These are phyloP conservation scores for Monilinia laxa DNA, from an alignment of 2,329 filamentous ascomycete genomes.

Conservation along the genomic window DNA sequence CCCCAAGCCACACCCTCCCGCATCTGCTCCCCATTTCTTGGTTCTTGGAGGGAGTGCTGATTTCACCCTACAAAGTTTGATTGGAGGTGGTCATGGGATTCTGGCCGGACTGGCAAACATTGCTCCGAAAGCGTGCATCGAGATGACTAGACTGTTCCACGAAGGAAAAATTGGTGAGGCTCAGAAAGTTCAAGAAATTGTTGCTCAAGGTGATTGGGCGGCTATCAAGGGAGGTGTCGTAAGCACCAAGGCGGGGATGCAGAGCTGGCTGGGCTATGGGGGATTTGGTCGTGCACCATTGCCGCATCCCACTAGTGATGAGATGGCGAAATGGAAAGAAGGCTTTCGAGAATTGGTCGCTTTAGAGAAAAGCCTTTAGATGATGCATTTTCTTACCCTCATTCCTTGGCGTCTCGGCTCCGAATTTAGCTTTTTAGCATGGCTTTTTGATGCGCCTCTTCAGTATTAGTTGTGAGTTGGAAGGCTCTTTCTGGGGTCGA, in stretches of 20 bases:
- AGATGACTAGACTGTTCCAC: slow-evolving; percentile 59
- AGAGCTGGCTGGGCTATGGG: slow-evolving; percentile 65
- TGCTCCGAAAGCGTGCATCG: slow-evolving; percentile 62
- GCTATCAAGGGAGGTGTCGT: slow-evolving; percentile 68
- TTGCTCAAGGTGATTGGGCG: slow-evolving; percentile 67
- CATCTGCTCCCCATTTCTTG: slow-evolving; percentile 53
- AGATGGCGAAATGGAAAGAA: slow-evolving; percentile 54
- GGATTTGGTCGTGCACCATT: slow-evolving; percentile 50
- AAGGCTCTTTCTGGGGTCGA: background rate
- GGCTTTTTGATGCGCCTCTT: background rate
- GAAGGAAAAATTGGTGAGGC: slow-evolving; percentile 61
- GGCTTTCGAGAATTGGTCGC: slow-evolving; percentile 53
- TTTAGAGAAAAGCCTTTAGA: slow-evolving; percentile 43
- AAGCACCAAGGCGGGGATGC: slow-evolving; percentile 65
- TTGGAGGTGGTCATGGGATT: slow-evolving; percentile 69
- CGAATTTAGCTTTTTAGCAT: background rate
- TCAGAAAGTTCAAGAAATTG: slow-evolving; percentile 59
- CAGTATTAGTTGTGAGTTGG: background rate
- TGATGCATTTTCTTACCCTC: background rate
- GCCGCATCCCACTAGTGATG: slow-evolving; percentile 51
- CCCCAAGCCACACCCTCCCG: slow-evolving; percentile 45
- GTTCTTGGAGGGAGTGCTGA: slow-evolving; percentile 72
- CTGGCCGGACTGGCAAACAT: slow-evolving; percentile 73
- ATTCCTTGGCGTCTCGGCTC: background rate
- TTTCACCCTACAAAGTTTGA: slow-evolving; percentile 68